Evolutionary conservation across 805 yeast species (phyloP), one percentile per base, ranked within the genome.

Genomic region (Candida manassasensis): DNA sequence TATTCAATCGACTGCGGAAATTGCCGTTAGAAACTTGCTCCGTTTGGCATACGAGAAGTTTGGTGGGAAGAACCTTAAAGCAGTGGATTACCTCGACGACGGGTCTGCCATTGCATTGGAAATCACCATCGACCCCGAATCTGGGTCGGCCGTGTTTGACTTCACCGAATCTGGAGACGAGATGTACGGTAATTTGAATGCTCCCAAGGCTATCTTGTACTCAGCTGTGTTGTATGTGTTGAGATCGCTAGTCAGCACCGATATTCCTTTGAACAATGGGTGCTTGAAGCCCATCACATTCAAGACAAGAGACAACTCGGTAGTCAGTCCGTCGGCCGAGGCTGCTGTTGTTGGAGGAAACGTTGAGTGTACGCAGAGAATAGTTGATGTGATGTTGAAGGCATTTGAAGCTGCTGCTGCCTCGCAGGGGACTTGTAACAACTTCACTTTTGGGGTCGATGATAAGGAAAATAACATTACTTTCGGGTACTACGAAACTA

Each of bases 381-480:
- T 93, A 31, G 88, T 95, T 0, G 97, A 89, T 59, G 90, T 84
- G 2, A 76, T 93, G 27, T 67, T 90, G 50, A 81, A 81, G 49
- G 93, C 97, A 0, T 88, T 93, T 55, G 71, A 75, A 41, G 87
- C 88, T 4, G 84, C 87, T 66, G 97, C 97, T 2, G 96, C 88
- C 45, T 88, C 97, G 1, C 97, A 90, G 61, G 96, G 97, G 28
- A 88, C 93, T 40, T 86, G 96, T 57, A 90, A 93, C 60, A 93
- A 90, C 60, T 77, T 90, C 48, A 89, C 96, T 0, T 90, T 89
- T 65, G 97, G 97, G 16, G 76, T 74, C 18, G 85, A 81, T 42
- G 90, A 87, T 31, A 44, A 47, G 9, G 43, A 44, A 8, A 72
- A 73, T 39, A 56, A 61, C 6, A 69, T 73, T 38, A 87, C 89